phyloP scores from a whole-genome alignment of 2,329 filamentous ascomycete genomes.

The Tolypocladium tropicale region DNA sequence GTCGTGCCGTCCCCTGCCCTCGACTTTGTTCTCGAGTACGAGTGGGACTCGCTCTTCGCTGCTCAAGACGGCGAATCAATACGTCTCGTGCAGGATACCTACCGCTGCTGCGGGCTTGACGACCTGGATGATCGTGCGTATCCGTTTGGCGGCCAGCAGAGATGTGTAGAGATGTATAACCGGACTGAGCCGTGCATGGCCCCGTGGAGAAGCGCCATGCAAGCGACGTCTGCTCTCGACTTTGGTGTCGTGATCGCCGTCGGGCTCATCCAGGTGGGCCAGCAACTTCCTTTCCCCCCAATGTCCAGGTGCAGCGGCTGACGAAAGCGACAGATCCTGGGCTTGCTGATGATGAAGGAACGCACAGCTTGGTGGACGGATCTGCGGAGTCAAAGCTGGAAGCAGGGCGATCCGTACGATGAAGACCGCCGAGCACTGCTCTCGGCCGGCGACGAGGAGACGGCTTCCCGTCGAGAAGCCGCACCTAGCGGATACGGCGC shows the following conservation, averaged over 20 bases:
- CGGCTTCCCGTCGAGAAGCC: constrained; percentile 7
- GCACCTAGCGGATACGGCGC: constrained; percentile 1
- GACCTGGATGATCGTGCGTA: constrained; percentile 48
- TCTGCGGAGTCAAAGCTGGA: constrained; percentile 10
- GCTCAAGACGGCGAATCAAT: constrained; percentile 40
- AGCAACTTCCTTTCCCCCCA: neutral
- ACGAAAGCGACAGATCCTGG: constrained; percentile 14
- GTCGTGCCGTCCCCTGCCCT: constrained; percentile 20
- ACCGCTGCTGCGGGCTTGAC: constrained; percentile 57
- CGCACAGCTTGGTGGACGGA: constrained; percentile 19
- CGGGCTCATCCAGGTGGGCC: constrained; percentile 44
- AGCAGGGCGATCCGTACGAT: constrained; percentile 2
- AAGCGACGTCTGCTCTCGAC: constrained; percentile 41
- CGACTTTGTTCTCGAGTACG: constrained; percentile 43
- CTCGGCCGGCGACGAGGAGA: constrained; percentile 17
- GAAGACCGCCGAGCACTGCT: constrained; percentile 15
- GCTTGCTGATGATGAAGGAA: constrained; percentile 18
- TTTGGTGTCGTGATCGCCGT: constrained; percentile 43
- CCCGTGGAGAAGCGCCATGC: constrained; percentile 47
- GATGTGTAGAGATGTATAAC: constrained; percentile 36
- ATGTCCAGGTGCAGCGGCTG: neutral
- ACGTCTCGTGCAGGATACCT: constrained; percentile 51
- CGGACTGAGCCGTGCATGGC: constrained; percentile 36
- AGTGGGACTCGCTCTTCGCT: constrained; percentile 45
- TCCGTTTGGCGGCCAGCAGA: constrained; percentile 37